These are phyloP conservation scores for Vaccinium myrtillus DNA, from an alignment of 148 eudicot genomes.

Conservation along the genomic window DNA sequence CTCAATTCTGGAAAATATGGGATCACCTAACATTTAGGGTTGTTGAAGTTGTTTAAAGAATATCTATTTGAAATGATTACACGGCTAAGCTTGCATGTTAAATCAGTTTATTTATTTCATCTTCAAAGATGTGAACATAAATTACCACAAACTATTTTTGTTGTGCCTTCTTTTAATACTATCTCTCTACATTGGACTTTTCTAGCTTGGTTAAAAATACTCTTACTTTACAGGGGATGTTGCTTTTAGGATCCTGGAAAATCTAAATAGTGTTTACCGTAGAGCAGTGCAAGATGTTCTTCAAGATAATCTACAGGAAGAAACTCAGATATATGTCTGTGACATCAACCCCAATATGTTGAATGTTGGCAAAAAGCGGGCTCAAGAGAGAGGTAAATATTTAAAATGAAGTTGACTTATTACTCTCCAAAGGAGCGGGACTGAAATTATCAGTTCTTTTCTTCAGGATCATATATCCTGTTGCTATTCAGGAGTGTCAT, in stretches of 20 bases:
- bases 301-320: slow-evolving; percentile 60
- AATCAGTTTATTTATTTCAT: neutral
- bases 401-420: neutral
- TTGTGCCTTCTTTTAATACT: neutral
- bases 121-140: neutral
- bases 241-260: slow-evolving; percentile 87
- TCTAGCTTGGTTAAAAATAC: slow-evolving; percentile 6
- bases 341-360: slow-evolving; percentile 94
- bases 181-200: neutral
- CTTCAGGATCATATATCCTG: neutral
- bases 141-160: neutral
- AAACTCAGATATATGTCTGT: slow-evolving; percentile 82
- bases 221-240: slow-evolving; percentile 78
- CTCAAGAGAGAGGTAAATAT: slow-evolving; percentile 77
- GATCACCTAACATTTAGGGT: neutral
- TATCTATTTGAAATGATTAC: neutral
- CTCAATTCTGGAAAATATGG: neutral
- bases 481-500: neutral
- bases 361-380: slow-evolving; percentile 80
- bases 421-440: neutral
- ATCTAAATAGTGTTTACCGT: slow-evolving; percentile 47
- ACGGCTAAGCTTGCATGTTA: neutral
- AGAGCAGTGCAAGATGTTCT: slow-evolving; percentile 44
- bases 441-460: neutral
- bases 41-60: neutral